Base-by-base conservation (phyloP, 768 basidiomycete genomes). In the Lepiota venenata region DNA sequence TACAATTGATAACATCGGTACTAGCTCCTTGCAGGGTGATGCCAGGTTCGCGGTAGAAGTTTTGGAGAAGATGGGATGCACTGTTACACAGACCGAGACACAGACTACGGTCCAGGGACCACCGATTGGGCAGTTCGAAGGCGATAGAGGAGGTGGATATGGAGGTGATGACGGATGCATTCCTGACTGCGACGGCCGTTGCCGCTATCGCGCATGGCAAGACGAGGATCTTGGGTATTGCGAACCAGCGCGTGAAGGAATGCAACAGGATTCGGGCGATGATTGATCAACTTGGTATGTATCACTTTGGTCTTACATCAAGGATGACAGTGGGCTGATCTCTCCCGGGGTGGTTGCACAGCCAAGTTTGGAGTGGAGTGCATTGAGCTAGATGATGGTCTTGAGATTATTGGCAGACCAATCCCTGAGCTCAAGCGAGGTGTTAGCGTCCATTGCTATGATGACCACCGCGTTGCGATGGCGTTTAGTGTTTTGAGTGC, bases 131-230 rank as follows among this genome's bases (percentile, higher is more conserved):
- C 75, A 84, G 60, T 78, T 99, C n/a, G 46, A 85, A 85, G 59
- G 90, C 90, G 1, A 78, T 97, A 47, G 91, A 89, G 48, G 81
- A 86, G 61, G 84, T 98, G 18, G 93, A 98, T 66, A 98, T 98
- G 97, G 93, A 97, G 69, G 86, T 88, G n/a, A 98, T 99, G 97
- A 99, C 97, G 6, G 97, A 99, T 67, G 97, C 96, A 18, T 99
- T 99, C 76, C 80, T 98, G 73, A 98, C 95, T 2, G 96, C 97
- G 8, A 89, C 85, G 10, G 94, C 88, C 7, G 74, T 99, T 16
- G 95, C 93, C 49, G 96, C 97, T 52, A 90, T 97, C 18, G 74
- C 84, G 0, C 67, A 69, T 38, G 84, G 82, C 9, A 82, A 83
- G 59, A 88, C 93, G 8, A 79, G 92, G 56, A 98, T 99, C 60